Evolutionary conservation across 352 stramenopile genomes (phyloP).

Genomic region (Phytophthora brassicae): DNA sequence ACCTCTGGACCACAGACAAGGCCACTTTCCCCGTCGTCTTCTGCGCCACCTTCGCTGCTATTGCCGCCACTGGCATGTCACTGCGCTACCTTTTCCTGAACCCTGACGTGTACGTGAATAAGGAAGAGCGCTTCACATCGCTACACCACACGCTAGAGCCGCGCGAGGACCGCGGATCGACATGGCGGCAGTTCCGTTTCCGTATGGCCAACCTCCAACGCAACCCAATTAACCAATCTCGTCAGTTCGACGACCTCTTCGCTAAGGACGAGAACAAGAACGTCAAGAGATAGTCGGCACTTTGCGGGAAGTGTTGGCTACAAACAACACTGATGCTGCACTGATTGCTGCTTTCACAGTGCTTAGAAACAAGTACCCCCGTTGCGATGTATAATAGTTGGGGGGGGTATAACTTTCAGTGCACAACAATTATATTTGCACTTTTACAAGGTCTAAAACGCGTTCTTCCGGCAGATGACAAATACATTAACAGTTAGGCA

Average conservation of each 20-base stretch:
- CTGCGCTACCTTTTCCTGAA: conserved; percentile 53
- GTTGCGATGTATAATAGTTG: too few species aligned
- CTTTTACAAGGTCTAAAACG: too few species aligned
- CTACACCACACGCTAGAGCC: conserved; percentile 45
- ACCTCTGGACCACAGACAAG: conserved; percentile 62
- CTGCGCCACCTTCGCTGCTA: conserved; percentile 37
- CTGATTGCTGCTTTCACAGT: too few species aligned
- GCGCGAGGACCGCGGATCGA: conserved; percentile 37
- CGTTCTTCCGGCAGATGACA: too few species aligned
- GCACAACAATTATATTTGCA: too few species aligned
- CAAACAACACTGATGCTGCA: too few species aligned
- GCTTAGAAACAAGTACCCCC: too few species aligned
- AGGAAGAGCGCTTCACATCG: conserved; percentile 46
- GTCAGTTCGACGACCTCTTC: conserved; percentile 58
- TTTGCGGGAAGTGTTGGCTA: too few species aligned
- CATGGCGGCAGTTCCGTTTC: conserved; percentile 69
- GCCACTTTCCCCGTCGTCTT: conserved; percentile 65
- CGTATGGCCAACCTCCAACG: conserved; percentile 60
- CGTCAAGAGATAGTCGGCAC: conserved; percentile 45
- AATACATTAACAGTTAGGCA: too few species aligned
- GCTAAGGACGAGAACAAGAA: conserved; percentile 56
- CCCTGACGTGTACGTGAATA: conserved; percentile 71
- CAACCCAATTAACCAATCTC: conserved; percentile 79
- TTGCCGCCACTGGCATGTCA: conserved; percentile 34
- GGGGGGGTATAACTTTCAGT: too few species aligned